Conservation (phyloP, 1,139 yeast species). For the Pichia sp. region DNA sequence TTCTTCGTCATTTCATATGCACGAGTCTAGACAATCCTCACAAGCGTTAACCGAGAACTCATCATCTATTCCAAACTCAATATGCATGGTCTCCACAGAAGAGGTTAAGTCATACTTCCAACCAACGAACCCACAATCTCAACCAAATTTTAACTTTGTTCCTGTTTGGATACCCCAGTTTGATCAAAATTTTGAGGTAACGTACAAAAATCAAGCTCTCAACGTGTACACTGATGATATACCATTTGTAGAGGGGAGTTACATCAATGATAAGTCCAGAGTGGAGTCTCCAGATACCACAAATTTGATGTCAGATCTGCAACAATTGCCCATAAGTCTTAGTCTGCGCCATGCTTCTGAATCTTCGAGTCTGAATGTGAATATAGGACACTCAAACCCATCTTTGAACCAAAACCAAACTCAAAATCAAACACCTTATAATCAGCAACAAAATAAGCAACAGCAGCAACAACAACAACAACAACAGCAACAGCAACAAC, state of each 20-base stretch:
- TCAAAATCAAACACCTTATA: too few relatives aligned
- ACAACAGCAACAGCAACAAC: too few relatives aligned
- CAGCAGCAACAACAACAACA: too few relatives aligned
- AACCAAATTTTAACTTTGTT: conserved; percentile 26
- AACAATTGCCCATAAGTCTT: conserved; percentile 9
- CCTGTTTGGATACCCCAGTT: conserved; percentile 49
- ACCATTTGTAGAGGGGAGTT: conserved; percentile 39
- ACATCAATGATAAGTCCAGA: conserved; percentile 27
- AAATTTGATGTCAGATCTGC: conserved; percentile 14
- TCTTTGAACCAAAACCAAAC: too few relatives aligned
- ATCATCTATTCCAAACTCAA: conserved; percentile 8
- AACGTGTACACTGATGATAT: conserved; percentile 50
- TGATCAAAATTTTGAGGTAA: conserved; percentile 48
- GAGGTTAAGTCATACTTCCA: conserved; percentile 36
- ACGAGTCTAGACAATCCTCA: conserved; percentile 14
- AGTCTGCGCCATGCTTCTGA: neutral
- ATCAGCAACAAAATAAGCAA: neutral
- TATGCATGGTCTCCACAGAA: conserved; percentile 22
- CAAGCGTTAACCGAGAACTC: conserved; percentile 13
- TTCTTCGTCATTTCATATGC: conserved; percentile 1
- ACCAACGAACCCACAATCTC: conserved; percentile 30
- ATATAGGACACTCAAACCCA: too few relatives aligned
- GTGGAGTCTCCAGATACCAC: conserved; percentile 23
- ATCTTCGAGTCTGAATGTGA: conserved; percentile 3
- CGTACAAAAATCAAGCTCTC: conserved; percentile 53